Percentiles rank a stretch among this genome's conserved stretches.
phyloP scores from a whole-genome alignment of 2,329 filamentous ascomycete genomes.

The Fusarium camptoceras region DNA sequence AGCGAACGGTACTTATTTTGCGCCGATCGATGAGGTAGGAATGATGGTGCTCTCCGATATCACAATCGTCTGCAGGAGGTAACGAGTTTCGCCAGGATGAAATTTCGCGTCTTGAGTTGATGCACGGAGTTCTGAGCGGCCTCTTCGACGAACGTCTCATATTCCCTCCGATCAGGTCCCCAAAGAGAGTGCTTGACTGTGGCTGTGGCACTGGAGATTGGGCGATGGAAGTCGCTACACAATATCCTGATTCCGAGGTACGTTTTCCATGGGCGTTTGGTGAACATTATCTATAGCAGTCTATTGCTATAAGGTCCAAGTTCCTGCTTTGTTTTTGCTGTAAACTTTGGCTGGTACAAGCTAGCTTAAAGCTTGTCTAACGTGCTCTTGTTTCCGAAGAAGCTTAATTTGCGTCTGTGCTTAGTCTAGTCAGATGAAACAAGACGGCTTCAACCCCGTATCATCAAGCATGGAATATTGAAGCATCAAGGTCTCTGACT shows the following conservation, averaged over 20 bases:
- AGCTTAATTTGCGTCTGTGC: too few relatives aligned
- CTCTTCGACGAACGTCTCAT: conserved; percentile 76
- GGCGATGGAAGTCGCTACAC: conserved; percentile 75
- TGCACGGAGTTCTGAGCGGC: conserved; percentile 71
- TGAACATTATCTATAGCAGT: neutral
- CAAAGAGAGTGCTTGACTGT: conserved; percentile 74
- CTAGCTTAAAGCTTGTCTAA: neutral
- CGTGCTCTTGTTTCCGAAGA: neutral
- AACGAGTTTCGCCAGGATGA: conserved; percentile 68
- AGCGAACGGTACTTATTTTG: conserved; percentile 73
- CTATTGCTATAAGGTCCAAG: neutral
- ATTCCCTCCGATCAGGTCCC: conserved; percentile 73
- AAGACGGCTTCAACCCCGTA: neutral
- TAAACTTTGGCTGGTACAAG: neutral
- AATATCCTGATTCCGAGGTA: conserved; percentile 74
- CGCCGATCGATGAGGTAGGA: conserved; percentile 77
- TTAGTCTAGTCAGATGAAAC: neutral
- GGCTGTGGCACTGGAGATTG: conserved; percentile 78
- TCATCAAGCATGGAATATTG: neutral
- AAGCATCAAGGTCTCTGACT: neutral
- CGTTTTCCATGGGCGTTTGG: conserved; percentile 28
- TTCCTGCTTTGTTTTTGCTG: neutral
- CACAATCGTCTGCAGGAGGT: conserved; percentile 14
- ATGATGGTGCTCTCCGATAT: neutral
- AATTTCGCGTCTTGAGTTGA: conserved; percentile 70